phyloP scores from a whole-genome alignment of 805 yeast genomes.

The Kodamaea nitidulidarum region DNA sequence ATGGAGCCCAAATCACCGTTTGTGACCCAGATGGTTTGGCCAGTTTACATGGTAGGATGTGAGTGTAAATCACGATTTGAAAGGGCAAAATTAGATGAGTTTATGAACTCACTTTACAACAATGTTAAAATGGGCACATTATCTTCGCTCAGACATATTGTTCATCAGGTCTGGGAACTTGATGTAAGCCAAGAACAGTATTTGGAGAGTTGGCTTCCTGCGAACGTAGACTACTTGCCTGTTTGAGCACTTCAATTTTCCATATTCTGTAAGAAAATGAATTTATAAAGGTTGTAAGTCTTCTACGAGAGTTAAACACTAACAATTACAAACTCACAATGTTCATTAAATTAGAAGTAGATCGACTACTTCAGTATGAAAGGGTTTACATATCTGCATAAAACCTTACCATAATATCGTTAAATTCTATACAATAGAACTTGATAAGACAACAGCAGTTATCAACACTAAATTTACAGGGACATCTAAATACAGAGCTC shows the following conservation, averaged over 20 bases:
- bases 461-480: slow-evolving; percentile 9
- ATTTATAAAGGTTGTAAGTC: too few relatives aligned
- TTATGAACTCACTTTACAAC: slow-evolving; percentile 40
- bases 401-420: slow-evolving; percentile 7
- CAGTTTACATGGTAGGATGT: slow-evolving; percentile 48
- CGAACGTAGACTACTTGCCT: slow-evolving; percentile 51
- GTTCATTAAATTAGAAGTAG: too few relatives aligned
- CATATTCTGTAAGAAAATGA: too few relatives aligned
- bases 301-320: too few relatives aligned
- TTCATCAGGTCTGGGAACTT: slow-evolving; percentile 45
- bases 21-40: slow-evolving; percentile 64
- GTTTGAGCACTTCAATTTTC: slow-evolving; percentile 14
- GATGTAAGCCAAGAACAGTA: slow-evolving; percentile 42
- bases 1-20: slow-evolving; percentile 45
- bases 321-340: too few relatives aligned
- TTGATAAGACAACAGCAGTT: slow-evolving; percentile 8
- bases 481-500: slow-evolving; percentile 3
- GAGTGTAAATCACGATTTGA: slow-evolving; percentile 36
- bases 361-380: slow-evolving; percentile 1
- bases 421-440: slow-evolving; percentile 22
- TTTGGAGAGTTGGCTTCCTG: slow-evolving; percentile 44
- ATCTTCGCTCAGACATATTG: slow-evolving; percentile 38
- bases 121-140: slow-evolving; percentile 56
- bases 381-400: slow-evolving; percentile 4
- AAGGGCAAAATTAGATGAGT: slow-evolving; percentile 23